Base-by-base conservation (phyloP, 2,329 filamentous ascomycete genomes). In the Gyromitra esculenta region DNA sequence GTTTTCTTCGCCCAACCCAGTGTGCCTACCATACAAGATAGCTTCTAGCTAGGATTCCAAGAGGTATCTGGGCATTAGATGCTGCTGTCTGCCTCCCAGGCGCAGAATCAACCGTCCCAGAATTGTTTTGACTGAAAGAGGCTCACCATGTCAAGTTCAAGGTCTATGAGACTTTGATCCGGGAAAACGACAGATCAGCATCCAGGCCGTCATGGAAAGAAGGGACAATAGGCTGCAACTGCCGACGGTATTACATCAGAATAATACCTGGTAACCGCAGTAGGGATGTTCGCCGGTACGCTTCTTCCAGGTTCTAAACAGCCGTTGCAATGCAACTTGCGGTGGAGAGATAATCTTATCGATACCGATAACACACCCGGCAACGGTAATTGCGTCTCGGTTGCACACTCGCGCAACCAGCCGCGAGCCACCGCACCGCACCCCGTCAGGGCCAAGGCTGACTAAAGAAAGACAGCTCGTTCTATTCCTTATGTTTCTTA, bases 401-500 rank as follows among this genome's bases (percentile, higher is more conserved):
- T 66, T 73, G 62, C 64, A 43, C 48, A 45, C 50, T 71, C 63
- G 57, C 66, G 43, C 66, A 69, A 60, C 56, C 66, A 68, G 66
- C 67, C 59, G 31, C 18, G 48, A 54, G 63, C 45, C 56, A 59
- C 56, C 50, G 50, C 50, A 52, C 25, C 25, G 25, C 25, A 31
- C 25, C 25, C 25, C 25, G 25, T n/a, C 62, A 37, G 7, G 35
- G 54, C 57, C 67, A 64, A 73, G 52, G 70, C 60, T 73, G 70
- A 73, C 70, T 73, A 73, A 73, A 73, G 60, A 65, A 31, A 72
- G 59, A 48, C 59, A 72, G 62, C 70, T 66, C 48, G 62, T 70
- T 52, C 56, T 13, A 48, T 52, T 62, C 45, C 60, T 54, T 43
- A 56, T 25, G 18, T 57, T 65, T 59, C 48, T 72, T 63, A 35